A percentile compares a stretch with the other conserved stretches of the same genome.
Evolutionary conservation across 75 land plant genomes (phyloP).

Genomic region (Pseudotsuga menziesii): DNA sequence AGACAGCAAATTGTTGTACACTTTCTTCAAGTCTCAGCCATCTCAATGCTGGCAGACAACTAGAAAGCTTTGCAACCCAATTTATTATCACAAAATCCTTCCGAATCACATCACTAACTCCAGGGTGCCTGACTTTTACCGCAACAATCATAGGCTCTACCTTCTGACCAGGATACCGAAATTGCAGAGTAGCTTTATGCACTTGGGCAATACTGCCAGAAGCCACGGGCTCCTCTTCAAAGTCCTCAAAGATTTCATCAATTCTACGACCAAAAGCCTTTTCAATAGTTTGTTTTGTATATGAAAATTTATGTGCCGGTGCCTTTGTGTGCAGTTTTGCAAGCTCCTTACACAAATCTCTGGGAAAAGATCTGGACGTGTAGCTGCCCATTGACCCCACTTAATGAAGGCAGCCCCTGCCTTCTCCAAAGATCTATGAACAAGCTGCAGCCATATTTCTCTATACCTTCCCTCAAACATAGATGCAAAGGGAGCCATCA

Average conservation of each 20-base stretch:
- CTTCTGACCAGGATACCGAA: constrained; percentile 37
- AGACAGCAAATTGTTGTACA: constrained; percentile 81
- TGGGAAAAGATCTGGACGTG: constrained; percentile 82
- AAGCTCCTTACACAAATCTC: constrained; percentile 63
- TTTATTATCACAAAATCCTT: constrained; percentile 75
- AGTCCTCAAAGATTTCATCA: constrained; percentile 71
- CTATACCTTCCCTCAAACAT: constrained; percentile 37
- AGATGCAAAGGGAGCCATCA: constrained; percentile 68
- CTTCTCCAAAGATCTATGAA: constrained; percentile 56
- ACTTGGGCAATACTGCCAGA: constrained; percentile 94
- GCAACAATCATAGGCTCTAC: constrained; percentile 64
- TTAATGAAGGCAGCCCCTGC: constrained; percentile 93
- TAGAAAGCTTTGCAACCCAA: constrained; percentile 57
- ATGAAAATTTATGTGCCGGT: constrained; percentile 65
- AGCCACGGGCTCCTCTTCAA: constrained; percentile 83
- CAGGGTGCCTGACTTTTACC: constrained; percentile 92
- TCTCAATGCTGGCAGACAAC: constrained; percentile 44
- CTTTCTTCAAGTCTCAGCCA: constrained; percentile 85
- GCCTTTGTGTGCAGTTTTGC: constrained; percentile 71
- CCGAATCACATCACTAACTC: constrained; percentile 68
- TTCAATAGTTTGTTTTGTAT: constrained; percentile 53
- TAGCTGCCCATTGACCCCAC: constrained; percentile 97
- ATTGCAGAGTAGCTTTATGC: constrained; percentile 57
- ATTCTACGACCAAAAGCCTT: constrained; percentile 70
- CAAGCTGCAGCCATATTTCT: constrained; percentile 52